A percentile compares a stretch with the other conserved stretches of the same genome.
Conservation (phyloP, 2,329 filamentous ascomycete species). For the Aspergillus hiratsukae region DNA sequence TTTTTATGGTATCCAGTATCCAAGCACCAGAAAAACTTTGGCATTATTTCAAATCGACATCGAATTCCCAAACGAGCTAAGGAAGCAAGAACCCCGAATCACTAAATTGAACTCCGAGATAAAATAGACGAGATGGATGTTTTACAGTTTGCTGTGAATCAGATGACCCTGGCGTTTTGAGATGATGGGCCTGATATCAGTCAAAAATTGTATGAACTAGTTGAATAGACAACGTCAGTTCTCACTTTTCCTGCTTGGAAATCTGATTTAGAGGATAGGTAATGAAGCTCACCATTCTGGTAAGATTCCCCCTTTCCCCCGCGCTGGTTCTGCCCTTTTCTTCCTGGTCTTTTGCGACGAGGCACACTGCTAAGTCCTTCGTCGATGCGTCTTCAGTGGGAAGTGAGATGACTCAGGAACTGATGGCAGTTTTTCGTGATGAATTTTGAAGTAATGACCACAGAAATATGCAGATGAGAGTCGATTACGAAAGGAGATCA, state of each 20-base stretch:
- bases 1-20: not conserved
- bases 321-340: constrained; percentile 20
- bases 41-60: not conserved
- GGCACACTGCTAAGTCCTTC: constrained; percentile 1
- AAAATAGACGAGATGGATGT: not conserved
- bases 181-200: not conserved
- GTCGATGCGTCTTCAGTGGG: constrained; percentile 4
- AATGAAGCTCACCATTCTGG: constrained; percentile 11
- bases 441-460: not conserved
- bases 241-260: not conserved
- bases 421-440: not conserved
- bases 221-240: not conserved
- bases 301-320: constrained; percentile 33
- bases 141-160: not conserved
- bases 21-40: not conserved
- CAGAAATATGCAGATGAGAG: not conserved
- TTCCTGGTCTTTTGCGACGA: not conserved
- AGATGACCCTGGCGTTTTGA: not conserved
- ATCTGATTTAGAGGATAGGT: not conserved
- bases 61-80: not conserved
- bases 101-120: not conserved
- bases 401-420: not conserved
- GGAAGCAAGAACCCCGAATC: not conserved
- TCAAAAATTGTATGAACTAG: not conserved
- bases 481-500: constrained; percentile 33